Conservation (phyloP, 805 yeast species). For the Yarrowia keelungensis region DNA sequence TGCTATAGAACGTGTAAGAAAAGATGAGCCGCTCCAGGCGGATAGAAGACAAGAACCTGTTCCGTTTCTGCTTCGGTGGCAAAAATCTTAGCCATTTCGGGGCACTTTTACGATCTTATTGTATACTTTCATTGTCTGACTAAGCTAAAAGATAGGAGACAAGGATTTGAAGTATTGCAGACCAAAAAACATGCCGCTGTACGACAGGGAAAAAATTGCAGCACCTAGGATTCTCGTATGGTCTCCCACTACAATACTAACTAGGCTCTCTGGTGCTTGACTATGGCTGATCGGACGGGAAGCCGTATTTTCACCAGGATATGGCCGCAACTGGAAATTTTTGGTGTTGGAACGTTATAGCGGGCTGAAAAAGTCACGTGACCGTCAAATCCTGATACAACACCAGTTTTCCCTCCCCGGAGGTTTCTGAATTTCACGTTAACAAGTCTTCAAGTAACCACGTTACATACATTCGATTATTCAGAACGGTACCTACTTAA, state of each 20-base stretch:
- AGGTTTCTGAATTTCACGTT: too few species aligned
- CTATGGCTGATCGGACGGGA: conserved; percentile 37
- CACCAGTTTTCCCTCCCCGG: too few species aligned
- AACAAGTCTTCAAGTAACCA: too few species aligned
- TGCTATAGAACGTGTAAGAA: not conserved
- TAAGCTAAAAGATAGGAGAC: too few species aligned
- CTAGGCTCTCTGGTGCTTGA: conserved; percentile 35
- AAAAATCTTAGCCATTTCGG: not conserved
- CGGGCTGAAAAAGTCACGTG: conserved; percentile 2
- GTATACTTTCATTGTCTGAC: too few species aligned
- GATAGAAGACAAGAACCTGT: not conserved
- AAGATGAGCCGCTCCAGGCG: not conserved
- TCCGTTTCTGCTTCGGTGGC: not conserved
- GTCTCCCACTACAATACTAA: conserved; percentile 36
- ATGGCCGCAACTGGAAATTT: conserved; percentile 19
- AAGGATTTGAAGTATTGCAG: too few species aligned
- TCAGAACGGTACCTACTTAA: too few species aligned
- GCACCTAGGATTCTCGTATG: conserved; percentile 34
- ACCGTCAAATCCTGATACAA: too few species aligned
- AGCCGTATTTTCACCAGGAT: conserved; percentile 35
- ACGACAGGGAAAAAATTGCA: not conserved
- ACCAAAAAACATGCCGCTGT: too few species aligned
- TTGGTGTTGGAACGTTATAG: too few species aligned
- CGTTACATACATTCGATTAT: too few species aligned
- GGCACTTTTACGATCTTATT: too few species aligned